These are phyloP conservation scores for Thalassiosira livingstoniorum DNA, from an alignment of 352 stramenopile genomes.

Conservation along the genomic window DNA sequence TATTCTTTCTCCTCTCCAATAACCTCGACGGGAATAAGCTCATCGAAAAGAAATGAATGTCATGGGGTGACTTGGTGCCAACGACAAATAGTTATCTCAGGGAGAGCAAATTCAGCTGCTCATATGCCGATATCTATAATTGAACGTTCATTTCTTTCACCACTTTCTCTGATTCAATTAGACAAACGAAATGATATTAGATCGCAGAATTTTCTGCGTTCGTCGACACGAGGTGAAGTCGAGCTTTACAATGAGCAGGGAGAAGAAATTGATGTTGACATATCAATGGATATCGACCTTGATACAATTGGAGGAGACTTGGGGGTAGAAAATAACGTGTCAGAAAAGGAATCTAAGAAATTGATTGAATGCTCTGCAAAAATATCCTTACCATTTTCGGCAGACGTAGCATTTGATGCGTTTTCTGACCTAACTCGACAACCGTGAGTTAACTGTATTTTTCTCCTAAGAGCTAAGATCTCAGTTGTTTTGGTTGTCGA, in stretches of 20 bases:
- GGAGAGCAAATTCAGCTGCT: too few species aligned
- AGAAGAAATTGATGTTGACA: slow-evolving; percentile 14
- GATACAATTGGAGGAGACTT: neutral
- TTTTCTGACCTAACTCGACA: slow-evolving; percentile 81
- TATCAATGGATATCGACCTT: neutral
- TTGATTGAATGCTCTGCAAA: slow-evolving; percentile 56
- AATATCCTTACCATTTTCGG: slow-evolving; percentile 71
- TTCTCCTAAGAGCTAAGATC: too few species aligned
- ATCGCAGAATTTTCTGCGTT: neutral
- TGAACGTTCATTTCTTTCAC: too few species aligned
- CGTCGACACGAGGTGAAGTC: neutral
- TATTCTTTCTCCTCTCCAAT: too few species aligned
- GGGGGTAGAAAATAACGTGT: neutral
- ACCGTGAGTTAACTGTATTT: slow-evolving; percentile 57
- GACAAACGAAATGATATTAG: too few species aligned
- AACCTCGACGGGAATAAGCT: too few species aligned
- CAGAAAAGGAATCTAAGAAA: slow-evolving; percentile 12
- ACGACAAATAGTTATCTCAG: too few species aligned
- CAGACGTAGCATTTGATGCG: slow-evolving; percentile 74
- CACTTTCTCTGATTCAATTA: too few species aligned
- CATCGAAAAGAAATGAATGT: too few species aligned
- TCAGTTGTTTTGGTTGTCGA: too few species aligned
- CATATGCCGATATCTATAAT: too few species aligned
- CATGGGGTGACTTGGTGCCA: too few species aligned
- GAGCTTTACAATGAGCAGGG: slow-evolving; percentile 5